phyloP scores from a whole-genome alignment of 495 filamentous ascomycete species.

The Aspergillus heteromorphus region DNA sequence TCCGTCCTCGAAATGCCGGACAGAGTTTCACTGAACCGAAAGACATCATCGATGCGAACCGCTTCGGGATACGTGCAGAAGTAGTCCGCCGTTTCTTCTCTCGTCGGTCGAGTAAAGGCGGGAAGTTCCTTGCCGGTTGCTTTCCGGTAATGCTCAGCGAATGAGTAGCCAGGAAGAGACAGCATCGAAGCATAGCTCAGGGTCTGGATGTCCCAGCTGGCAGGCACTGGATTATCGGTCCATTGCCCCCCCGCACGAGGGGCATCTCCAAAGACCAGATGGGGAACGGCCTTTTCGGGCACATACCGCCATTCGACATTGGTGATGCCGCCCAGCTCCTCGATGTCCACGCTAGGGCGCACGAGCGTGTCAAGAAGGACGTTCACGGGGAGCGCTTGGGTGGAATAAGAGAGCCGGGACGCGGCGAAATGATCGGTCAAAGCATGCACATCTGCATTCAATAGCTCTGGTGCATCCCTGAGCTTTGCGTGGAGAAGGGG shows the following conservation, averaged over 20 bases:
- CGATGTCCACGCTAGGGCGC: slow-evolving; percentile 58
- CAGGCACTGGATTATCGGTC: slow-evolving; percentile 51
- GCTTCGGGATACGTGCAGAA: slow-evolving; percentile 50
- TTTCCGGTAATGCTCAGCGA: slow-evolving; percentile 47
- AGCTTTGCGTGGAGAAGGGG: slow-evolving; percentile 54
- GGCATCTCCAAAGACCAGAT: slow-evolving; percentile 54
- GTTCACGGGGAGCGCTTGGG: slow-evolving; percentile 60
- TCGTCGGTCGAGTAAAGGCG: slow-evolving; percentile 53
- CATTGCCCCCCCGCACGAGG: slow-evolving; percentile 56
- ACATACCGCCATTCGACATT: slow-evolving; percentile 54
- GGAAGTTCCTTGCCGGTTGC: slow-evolving; percentile 39
- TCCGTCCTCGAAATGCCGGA: slow-evolving; percentile 39
- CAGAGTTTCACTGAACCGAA: slow-evolving; percentile 41
- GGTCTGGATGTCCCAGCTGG: slow-evolving; percentile 53
- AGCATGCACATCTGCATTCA: slow-evolving; percentile 40
- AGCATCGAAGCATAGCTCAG: slow-evolving; percentile 64
- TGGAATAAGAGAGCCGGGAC: slow-evolving; percentile 58
- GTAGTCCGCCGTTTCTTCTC: slow-evolving; percentile 55
- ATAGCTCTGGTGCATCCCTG: slow-evolving; percentile 31
- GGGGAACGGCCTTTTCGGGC: slow-evolving; percentile 48
- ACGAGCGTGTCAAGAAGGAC: slow-evolving; percentile 60
- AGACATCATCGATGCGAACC: slow-evolving; percentile 47
- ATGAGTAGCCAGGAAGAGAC: slow-evolving; percentile 59
- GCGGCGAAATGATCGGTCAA: slow-evolving; percentile 59
- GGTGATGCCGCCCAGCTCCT: slow-evolving; percentile 42